Evolutionary conservation across 805 yeast genomes (phyloP).

Genomic region (Wickerhamiella vanderwaltii): DNA sequence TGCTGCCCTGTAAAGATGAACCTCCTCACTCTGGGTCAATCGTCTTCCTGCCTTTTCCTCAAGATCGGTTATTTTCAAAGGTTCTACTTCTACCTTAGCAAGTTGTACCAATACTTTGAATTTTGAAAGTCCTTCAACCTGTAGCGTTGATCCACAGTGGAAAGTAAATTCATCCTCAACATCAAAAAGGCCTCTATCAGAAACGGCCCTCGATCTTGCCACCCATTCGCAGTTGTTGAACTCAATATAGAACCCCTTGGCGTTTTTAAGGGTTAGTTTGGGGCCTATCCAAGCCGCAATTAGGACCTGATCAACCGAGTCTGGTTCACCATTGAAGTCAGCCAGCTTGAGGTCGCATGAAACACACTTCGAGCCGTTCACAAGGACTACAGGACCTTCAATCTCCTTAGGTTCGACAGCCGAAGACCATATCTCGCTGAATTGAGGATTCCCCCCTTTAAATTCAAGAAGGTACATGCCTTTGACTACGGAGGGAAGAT

Average conservation of each 20-base stretch:
- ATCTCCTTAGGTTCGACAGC: neutral
- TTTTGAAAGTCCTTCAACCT: neutral
- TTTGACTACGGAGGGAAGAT: too few relatives aligned
- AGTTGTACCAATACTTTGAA: neutral
- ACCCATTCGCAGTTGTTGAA: neutral
- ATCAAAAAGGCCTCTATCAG: neutral
- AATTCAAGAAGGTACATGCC: neutral
- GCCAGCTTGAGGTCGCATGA: neutral
- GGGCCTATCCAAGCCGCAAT: slow-evolving; percentile 1
- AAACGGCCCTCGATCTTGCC: neutral
- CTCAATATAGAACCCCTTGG: neutral
- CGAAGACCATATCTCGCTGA: neutral
- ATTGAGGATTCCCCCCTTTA: neutral
- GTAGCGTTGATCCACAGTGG: neutral
- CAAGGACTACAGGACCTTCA: neutral
- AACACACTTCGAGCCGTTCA: neutral
- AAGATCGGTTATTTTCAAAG: neutral
- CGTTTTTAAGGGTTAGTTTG: neutral
- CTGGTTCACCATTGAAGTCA: slow-evolving; percentile 1
- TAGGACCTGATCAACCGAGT: neutral
- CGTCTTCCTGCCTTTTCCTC: neutral
- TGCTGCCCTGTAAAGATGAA: neutral
- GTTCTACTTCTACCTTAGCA: neutral
- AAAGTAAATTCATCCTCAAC: neutral
- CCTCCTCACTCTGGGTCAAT: neutral